These are phyloP conservation scores for Penicillium sp. DNA, from an alignment of 2,329 filamentous ascomycete species.

Conservation along the genomic window DNA sequence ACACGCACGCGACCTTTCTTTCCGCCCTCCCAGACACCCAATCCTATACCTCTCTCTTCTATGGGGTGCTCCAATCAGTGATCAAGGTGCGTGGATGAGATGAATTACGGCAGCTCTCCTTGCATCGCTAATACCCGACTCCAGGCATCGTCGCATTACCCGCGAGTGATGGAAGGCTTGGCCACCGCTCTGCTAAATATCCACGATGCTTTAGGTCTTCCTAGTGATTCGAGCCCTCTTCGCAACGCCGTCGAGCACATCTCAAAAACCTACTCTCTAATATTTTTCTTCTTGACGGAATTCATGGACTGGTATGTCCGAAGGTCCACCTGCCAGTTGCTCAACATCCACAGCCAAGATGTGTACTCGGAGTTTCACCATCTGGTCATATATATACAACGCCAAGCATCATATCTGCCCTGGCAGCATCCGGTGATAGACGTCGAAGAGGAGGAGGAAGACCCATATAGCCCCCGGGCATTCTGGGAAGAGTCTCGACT, in stretches of 20 bases:
- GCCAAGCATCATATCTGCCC: conserved; percentile 23
- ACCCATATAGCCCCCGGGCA: conserved; percentile 22
- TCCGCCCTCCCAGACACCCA: conserved; percentile 29
- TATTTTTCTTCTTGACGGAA: conserved; percentile 39
- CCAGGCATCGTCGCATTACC: conserved; percentile 39
- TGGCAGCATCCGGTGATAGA: conserved; percentile 23
- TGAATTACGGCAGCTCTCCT: neutral
- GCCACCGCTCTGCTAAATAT: conserved; percentile 35
- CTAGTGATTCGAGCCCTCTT: conserved; percentile 13
- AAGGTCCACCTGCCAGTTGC: conserved; percentile 34
- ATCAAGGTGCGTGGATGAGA: conserved; percentile 32
- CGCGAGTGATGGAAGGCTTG: conserved; percentile 36
- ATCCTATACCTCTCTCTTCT: conserved; percentile 34
- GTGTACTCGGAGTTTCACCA: conserved; percentile 35
- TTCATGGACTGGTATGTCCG: conserved; percentile 42
- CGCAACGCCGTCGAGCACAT: conserved; percentile 22
- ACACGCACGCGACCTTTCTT: conserved; percentile 30
- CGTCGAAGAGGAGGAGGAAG: conserved; percentile 26
- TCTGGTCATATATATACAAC: conserved; percentile 33
- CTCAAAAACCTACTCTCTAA: conserved; percentile 35
- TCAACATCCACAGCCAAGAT: conserved; percentile 38
- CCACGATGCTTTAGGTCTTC: conserved; percentile 29
- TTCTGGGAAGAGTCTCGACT: conserved; percentile 35
- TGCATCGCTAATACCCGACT: neutral
- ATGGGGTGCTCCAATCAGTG: conserved; percentile 37